These are phyloP conservation scores for Mimosa pudica DNA, from an alignment of 306 rosid species.

Conservation along the genomic window DNA sequence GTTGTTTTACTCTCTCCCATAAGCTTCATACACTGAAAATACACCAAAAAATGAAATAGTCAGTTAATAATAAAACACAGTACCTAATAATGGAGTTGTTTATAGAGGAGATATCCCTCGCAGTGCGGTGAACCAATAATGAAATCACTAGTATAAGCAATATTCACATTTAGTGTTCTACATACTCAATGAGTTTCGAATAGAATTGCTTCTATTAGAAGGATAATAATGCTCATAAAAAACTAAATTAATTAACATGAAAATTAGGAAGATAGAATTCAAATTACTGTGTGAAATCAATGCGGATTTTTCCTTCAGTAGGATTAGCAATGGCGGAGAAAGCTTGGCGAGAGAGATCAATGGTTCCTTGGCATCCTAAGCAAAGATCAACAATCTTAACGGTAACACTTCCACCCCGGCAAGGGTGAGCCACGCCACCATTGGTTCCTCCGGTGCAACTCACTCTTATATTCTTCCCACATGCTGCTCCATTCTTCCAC, in stretches of 20 bases:
- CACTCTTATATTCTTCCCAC: background rate
- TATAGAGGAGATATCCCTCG: no score
- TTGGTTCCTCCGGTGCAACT: background rate
- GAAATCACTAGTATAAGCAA: no score
- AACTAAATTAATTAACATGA: background rate
- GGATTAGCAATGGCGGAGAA: background rate
- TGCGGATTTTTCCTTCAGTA: background rate
- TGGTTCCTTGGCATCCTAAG: background rate
- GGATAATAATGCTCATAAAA: no score
- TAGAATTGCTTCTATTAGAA: no score
- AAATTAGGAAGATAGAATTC: background rate
- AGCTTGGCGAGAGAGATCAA: background rate
- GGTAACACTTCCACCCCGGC: background rate
- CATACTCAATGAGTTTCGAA: no score
- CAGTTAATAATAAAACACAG: background rate
- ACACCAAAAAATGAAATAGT: background rate
- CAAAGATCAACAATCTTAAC: background rate
- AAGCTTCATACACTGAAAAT: background rate
- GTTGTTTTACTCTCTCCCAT: no score
- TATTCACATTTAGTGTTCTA: no score
- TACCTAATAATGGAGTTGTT: no score
- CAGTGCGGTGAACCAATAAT: no score
- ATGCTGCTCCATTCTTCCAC: background rate
- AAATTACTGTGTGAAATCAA: slow-evolving; percentile 7
- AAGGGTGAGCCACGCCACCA: background rate